These are phyloP conservation scores for Bocquillonia castaneifolia DNA, from an alignment of 441 rosid species.

Conservation along the genomic window DNA sequence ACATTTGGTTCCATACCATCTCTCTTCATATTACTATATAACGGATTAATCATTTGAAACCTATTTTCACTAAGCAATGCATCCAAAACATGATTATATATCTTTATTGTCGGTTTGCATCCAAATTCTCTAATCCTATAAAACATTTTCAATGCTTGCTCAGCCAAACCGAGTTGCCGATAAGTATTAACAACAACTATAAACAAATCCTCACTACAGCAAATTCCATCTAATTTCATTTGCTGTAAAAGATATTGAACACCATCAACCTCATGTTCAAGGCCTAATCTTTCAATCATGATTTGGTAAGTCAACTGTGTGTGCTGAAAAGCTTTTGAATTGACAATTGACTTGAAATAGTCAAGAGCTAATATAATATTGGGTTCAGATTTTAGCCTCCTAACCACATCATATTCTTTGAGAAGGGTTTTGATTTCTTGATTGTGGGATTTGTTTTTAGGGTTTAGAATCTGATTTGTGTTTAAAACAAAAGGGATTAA, in stretches of 20 bases:
- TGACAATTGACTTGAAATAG: constrained; percentile 60
- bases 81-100: constrained; percentile 79
- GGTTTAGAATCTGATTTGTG: constrained; percentile 38
- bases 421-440: constrained; percentile 24
- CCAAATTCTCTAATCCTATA: constrained; percentile 78
- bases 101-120: constrained; percentile 71
- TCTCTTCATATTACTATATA: constrained; percentile 75
- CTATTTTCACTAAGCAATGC: constrained; percentile 63
- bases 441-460: constrained; percentile 22
- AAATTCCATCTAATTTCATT: constrained; percentile 83
- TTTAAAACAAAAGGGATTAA: constrained; percentile 49
- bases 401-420: constrained; percentile 47
- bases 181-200: constrained; percentile 50
- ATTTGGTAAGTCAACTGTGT: constrained; percentile 55
- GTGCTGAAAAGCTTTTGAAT: constrained; percentile 64
- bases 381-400: constrained; percentile 45
- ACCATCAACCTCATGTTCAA: constrained; percentile 44
- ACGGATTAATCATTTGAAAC: constrained; percentile 61
- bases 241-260: constrained; percentile 80
- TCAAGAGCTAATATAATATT: constrained; percentile 43
- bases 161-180: constrained; percentile 45
- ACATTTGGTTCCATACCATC: constrained; percentile 80
- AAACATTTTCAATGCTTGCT: constrained; percentile 75
- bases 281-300: constrained; percentile 62
- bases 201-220: constrained; percentile 59